Evolutionary conservation across 129 eudicot species (phyloP), one percentile per base, ranked within the genome.

Genomic region (Oenanthe sinensis): DNA sequence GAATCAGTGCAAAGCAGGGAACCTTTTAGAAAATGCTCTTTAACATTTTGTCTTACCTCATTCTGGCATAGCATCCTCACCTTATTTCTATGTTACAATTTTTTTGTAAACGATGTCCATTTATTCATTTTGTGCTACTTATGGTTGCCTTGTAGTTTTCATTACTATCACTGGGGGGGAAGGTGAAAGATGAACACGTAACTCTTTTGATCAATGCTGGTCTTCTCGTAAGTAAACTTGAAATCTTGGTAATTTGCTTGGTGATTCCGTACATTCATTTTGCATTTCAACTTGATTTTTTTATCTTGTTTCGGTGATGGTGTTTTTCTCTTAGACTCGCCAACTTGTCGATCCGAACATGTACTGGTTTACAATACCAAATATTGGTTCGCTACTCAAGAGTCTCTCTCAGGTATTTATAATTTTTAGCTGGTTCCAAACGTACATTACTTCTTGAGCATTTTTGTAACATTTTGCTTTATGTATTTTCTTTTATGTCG

Each of bases 281-380:
- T 65, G 71, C 37, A 12, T 12, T 24, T 28, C 17, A 65, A 30
- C 40, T 65, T 6, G 3, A 11, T 14, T 28, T 10, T 30, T 65
- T 65, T 13, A 30, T 67, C 72, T 28, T 3, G 30, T 71, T 74
- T 52, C 28, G 58, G 44, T 69, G 4, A 37, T 83, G 65, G 24
- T 71, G 48, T 77, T 74, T 81, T 47, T 39, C 37, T 85, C 83
- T 54, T 76, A 96, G 99, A 90, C 96, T 70, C 93, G 99, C 37
- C 99, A 96, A 87, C 97, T 96, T 80, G 88, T 96, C 24, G 97
- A 92, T 83, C 90, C 89, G 48, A 85, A 89, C 79, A 90, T 89
- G 91, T 96, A 96, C 84, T 96, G 99, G 99, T 92, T 96, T 79
- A 88, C 95, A 75, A 96, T 96, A 84, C 99, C 99, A 74, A 89